A percentile compares a stretch with the other conserved stretches of the same genome.
These are phyloP conservation scores for Fusarium clavum DNA, from an alignment of 2,329 filamentous ascomycete genomes.

Conservation along the genomic window DNA sequence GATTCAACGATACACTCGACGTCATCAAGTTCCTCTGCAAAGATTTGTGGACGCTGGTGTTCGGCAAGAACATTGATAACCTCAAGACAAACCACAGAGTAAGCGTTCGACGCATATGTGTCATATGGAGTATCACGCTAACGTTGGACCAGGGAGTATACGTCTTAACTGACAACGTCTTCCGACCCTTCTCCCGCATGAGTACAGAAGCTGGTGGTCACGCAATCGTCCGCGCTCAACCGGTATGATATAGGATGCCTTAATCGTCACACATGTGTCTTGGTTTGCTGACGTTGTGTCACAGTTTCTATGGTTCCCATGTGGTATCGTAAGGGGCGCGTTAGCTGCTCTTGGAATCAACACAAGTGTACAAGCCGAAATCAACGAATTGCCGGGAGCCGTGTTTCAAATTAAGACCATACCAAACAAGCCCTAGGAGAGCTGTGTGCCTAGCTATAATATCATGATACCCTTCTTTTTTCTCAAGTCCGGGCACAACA, in stretches of 20 bases:
- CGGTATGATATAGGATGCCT: conserved; percentile 66
- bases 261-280: background rate
- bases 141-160: conserved; percentile 78
- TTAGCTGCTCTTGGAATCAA: conserved; percentile 91
- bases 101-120: conserved; percentile 42
- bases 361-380: conserved; percentile 92
- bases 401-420: conserved; percentile 96
- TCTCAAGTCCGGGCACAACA: conserved; percentile 29
- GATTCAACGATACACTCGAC: conserved; percentile 91
- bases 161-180: conserved; percentile 92
- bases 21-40: conserved; percentile 99
- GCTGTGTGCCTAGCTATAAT: conserved; percentile 33
- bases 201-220: conserved; percentile 81
- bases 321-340: conserved; percentile 91
- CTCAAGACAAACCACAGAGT: conserved; percentile 97
- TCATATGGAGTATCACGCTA: conserved; percentile 1
- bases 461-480: conserved; percentile 42
- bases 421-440: conserved; percentile 64
- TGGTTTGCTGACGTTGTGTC: conserved; percentile 11
- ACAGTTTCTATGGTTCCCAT: conserved; percentile 94
- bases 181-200: conserved; percentile 91
- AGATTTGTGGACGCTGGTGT: conserved; percentile 94
- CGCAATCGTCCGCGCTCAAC: conserved; percentile 79
- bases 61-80: conserved; percentile 98
- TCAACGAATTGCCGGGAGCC: conserved; percentile 84